Evolutionary conservation across 2,329 filamentous ascomycete genomes (phyloP), one percentile per base, ranked within the genome.

Genomic region (Elsinoe australis): DNA sequence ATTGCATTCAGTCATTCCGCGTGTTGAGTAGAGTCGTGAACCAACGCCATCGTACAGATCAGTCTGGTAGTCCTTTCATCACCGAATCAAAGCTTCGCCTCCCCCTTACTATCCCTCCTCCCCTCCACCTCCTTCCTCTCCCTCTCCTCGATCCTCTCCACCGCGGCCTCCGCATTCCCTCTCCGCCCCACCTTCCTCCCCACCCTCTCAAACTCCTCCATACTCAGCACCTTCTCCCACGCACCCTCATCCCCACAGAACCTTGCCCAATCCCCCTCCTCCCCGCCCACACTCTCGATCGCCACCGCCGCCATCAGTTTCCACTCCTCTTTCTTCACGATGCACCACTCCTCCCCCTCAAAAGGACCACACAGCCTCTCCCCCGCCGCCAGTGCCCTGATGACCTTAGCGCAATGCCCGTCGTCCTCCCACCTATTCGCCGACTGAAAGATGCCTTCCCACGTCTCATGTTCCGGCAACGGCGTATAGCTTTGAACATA

Each of bases 321-420:
- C 82, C 82, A 88, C 57, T 76, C 68, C 3, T 73, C 71, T 0
- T 71, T 71, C 52, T 71, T 72, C 31, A 87, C 64, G 45, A 66
- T 63, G 22, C 78, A 69, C 69, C 56, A 55, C 19, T 71, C 64
- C 49, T 61, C 67, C 18, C 68, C 62, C 51, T 71, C 68, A 52
- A 63, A 83, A 32, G 63, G 61, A 54, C 60, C 57, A 45, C 72
- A 75, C 1, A 74, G 58, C 24, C 70, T 61, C 61, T 82, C 71
- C 1, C 79, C 86, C 56, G 87, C 66, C 3, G 76, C 75, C 14
- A 92, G 63, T 1, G 86, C 82, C 24, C 88, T 71, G 5, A 82
- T 71, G 4, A 94, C 67, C 64, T 95, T 95, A 47, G 81, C 72
- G 7, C 79, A 73, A 65, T 96, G 90, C 0, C 89, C 88, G 63